phyloP scores from a whole-genome alignment of 805 yeast species.

The Metschnikowia proteae region DNA sequence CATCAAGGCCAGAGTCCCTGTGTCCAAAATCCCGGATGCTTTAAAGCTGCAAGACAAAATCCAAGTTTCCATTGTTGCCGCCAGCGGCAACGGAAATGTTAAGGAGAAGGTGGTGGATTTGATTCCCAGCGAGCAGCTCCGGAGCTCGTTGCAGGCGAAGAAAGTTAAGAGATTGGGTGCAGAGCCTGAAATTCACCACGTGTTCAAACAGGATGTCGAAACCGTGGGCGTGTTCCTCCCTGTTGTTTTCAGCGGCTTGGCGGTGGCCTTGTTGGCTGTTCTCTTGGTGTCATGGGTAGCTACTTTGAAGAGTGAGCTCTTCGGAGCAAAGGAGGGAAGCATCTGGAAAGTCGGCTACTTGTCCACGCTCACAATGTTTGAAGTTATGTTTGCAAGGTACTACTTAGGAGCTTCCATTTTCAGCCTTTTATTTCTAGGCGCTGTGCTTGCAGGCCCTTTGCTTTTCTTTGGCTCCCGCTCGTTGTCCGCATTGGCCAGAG shows the following conservation, averaged over 20 bases:
- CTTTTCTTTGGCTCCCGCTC: constrained; percentile 64
- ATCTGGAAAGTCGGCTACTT: constrained; percentile 45
- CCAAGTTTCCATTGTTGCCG: constrained; percentile 30
- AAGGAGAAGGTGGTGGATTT: constrained; percentile 28
- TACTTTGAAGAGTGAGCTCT: constrained; percentile 24
- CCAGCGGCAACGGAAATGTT: constrained; percentile 19
- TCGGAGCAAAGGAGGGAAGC: constrained; percentile 19
- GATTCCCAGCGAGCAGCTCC: constrained; percentile 27
- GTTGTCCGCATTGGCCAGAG: constrained; percentile 44
- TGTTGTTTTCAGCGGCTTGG: constrained; percentile 43
- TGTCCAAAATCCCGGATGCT: constrained; percentile 30
- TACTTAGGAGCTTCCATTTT: constrained; percentile 60
- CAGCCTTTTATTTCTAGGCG: constrained; percentile 47
- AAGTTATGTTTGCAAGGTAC: constrained; percentile 53
- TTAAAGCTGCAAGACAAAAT: constrained; percentile 33
- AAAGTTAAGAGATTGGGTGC: constrained; percentile 41
- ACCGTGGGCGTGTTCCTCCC: constrained; percentile 54
- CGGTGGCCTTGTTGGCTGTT: constrained; percentile 38
- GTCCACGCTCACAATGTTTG: constrained; percentile 46
- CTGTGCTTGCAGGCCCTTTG: constrained; percentile 50
- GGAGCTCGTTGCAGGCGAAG: constrained; percentile 21
- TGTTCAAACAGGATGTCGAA: constrained; percentile 51
- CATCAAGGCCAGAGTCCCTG: constrained; percentile 25
- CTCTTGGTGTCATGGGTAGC: constrained; percentile 45
- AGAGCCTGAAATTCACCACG: constrained; percentile 60